Evolutionary conservation across 208 protist species (phyloP), one percentile per base, ranked within the genome.

Genomic region (Leishmania arabica): DNA sequence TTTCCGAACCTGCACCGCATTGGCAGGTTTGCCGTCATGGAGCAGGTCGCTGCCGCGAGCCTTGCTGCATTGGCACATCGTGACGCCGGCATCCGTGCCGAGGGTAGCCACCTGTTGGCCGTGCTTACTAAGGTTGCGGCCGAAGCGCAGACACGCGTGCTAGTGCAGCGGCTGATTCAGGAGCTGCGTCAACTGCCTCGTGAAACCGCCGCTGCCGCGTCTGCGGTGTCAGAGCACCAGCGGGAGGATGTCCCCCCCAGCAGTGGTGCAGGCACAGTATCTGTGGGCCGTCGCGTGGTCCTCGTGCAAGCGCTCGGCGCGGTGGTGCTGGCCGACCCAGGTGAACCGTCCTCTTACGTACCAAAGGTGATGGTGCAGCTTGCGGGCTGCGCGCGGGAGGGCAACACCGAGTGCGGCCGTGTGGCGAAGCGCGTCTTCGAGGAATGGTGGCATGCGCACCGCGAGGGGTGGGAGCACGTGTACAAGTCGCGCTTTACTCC

Each of bases 1-100:
- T 90, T 95, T 80, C 80, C 65, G 31, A 97, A 97, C 78, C 78
- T 95, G 11, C 94, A 96, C 84, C 92, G 91, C 72, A 92, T 97
- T 80, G 94, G 92, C 31, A 89, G 89, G 83, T 97, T 87, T 73
- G 85, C 82, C 19, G 70, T 89, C 54, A 95, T 96, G 86, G 66
- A 86, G 79, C 84, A 66, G 53, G 84, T 96, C 27, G 66, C 84
- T 17, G 83, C 84, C 24, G 91, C 92, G 0, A 86, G 90, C 19
- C 54, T 95, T 53, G 54, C 70, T 7, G 86, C 80, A 40, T 87
- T 97, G 70, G 86, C 82, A 24, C 86, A 94, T 80, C 79, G 83
- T 11, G 90, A 96, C 80, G 87, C 83, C 0, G 79, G 54, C 8
- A 77, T 93, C 69, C 92, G 92, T 17, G 75, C 66, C 17, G 82